phyloP scores from a whole-genome alignment of 495 filamentous ascomycete genomes.

The Sphaerosporella brunnea region DNA sequence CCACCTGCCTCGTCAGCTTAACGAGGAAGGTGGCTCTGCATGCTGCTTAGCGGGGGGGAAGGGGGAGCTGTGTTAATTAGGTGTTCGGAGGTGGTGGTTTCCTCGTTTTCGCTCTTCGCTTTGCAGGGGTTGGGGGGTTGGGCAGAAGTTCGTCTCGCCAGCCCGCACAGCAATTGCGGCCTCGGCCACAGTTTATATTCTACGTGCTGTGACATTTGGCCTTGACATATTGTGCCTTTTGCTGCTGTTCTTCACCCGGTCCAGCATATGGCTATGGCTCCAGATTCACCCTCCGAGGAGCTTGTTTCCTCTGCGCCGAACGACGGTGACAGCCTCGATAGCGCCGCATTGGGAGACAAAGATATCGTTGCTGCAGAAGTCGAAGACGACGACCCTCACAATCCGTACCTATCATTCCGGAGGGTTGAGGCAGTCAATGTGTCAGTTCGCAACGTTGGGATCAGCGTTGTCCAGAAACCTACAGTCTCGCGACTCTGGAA shows the following conservation, averaged over 20 bases:
- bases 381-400: not conserved
- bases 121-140: not conserved
- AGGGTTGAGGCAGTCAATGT: slow-evolving; percentile 44
- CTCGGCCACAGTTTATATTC: no score
- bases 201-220: not conserved
- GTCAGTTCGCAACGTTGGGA: slow-evolving; percentile 35
- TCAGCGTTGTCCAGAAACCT: slow-evolving; percentile 32
- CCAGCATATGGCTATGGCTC: not conserved
- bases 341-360: not conserved
- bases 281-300: slow-evolving; percentile 7
- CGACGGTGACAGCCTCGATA: not conserved
- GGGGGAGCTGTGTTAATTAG: no score
- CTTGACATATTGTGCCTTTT: not conserved
- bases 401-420: slow-evolving; percentile 37
- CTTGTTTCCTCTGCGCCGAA: slow-evolving; percentile 5
- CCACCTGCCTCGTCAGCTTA: no score
- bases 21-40: no score
- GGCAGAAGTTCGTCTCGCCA: not conserved
- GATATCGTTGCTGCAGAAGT: not conserved
- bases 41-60: no score
- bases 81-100: no score
- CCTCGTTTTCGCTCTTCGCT: not conserved
- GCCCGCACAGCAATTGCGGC: no score
- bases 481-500: slow-evolving; percentile 26
- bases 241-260: not conserved